Percentiles rank a stretch among this genome's conserved stretches.
phyloP scores from a whole-genome alignment of 116 monocot genomes.

The Trichopus zeylanicus region DNA sequence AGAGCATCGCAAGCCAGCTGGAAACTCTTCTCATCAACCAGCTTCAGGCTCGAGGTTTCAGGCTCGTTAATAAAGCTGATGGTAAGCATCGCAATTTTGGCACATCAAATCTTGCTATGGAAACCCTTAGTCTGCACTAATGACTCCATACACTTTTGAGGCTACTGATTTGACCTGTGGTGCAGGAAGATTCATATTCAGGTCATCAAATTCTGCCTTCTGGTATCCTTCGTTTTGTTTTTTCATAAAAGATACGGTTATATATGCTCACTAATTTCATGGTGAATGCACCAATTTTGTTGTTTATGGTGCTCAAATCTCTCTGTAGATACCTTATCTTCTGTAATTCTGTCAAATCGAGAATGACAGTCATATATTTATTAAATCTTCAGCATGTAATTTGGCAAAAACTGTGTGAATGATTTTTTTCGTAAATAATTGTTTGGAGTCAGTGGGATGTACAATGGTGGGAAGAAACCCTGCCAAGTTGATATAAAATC shows the following conservation, averaged over 20 bases:
- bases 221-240: neutral
- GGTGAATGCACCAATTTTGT: slow-evolving; percentile 8
- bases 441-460: too few relatives aligned
- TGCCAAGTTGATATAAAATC: too few relatives aligned
- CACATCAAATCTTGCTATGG: slow-evolving; percentile 14
- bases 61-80: slow-evolving; percentile 64
- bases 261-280: neutral
- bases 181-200: neutral
- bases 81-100: slow-evolving; percentile 94
- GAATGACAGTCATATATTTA: too few relatives aligned
- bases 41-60: slow-evolving; percentile 59
- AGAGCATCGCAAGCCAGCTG: slow-evolving; percentile 78
- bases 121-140: neutral
- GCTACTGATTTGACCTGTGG: neutral
- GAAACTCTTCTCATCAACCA: slow-evolving; percentile 98
- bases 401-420: too few relatives aligned
- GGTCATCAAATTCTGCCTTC: neutral
- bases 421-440: too few relatives aligned
- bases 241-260: neutral
- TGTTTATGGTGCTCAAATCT: neutral
- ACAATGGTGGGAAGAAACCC: too few relatives aligned
- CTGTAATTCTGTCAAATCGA: too few relatives aligned
- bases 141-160: neutral
- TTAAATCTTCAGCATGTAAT: too few relatives aligned
- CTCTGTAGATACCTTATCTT: too few relatives aligned